Percentiles rank a stretch among this genome's conserved stretches.
Evolutionary conservation across 176 grass and related monocot species (phyloP).

Genomic region (Lolium perenne): DNA sequence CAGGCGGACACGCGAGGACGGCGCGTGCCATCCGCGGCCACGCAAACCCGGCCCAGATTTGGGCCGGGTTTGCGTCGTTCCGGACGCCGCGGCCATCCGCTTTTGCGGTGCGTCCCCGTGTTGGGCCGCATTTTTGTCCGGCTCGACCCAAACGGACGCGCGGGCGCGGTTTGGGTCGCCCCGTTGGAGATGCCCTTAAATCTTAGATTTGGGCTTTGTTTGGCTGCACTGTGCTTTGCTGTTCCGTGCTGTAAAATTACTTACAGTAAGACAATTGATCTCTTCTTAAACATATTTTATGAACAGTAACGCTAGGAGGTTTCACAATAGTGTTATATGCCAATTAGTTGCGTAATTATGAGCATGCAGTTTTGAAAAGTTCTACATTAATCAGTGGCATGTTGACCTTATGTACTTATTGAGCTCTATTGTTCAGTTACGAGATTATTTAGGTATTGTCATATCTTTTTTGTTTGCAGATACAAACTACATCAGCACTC

Average conservation of each 20-base stretch:
- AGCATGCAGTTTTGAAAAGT: neutral
- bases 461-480: conserved; percentile 55
- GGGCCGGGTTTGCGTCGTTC: too few relatives aligned
- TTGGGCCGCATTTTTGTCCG: too few relatives aligned
- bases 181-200: too few relatives aligned
- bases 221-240: neutral
- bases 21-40: too few relatives aligned
- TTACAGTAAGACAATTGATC: neutral
- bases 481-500: conserved; percentile 60
- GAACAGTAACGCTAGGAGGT: conserved; percentile 1
- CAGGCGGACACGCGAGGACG: too few relatives aligned
- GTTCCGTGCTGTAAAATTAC: neutral
- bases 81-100: too few relatives aligned
- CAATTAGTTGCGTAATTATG: conserved; percentile 4
- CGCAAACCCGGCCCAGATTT: too few relatives aligned
- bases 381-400: conserved; percentile 25
- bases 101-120: too few relatives aligned
- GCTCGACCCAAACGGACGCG: too few relatives aligned
- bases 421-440: conserved; percentile 17
- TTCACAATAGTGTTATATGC: conserved; percentile 4
- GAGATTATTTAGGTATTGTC: conserved; percentile 17
- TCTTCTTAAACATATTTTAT: conserved; percentile 28
- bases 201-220: conserved; percentile 17
- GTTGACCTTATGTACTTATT: conserved; percentile 1
- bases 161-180: too few relatives aligned